Evolutionary conservation across 495 filamentous ascomycete species (phyloP).

Genomic region (Talaromyces wortmannii): DNA sequence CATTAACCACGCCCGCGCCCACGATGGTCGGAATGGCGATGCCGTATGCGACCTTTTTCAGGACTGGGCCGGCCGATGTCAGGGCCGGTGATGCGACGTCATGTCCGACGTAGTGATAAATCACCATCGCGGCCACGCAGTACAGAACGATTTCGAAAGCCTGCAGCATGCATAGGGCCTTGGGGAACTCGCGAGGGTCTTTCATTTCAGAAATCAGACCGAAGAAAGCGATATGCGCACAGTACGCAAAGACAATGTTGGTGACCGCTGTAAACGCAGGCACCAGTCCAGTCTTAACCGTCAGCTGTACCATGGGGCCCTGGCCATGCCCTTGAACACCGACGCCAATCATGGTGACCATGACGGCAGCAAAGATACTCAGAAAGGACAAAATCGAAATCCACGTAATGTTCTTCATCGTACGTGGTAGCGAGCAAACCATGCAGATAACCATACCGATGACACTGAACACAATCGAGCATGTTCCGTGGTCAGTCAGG

Average conservation of each 20-base stretch:
- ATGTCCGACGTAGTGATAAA: slow-evolving; percentile 66
- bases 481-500: slow-evolving; percentile 57
- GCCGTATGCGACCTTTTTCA: slow-evolving; percentile 73
- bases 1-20: slow-evolving; percentile 66
- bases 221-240: slow-evolving; percentile 69
- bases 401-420: slow-evolving; percentile 51
- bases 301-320: neutral
- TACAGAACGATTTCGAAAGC: slow-evolving; percentile 62
- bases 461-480: slow-evolving; percentile 62
- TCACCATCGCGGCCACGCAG: slow-evolving; percentile 56
- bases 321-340: slow-evolving; percentile 29
- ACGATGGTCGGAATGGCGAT: slow-evolving; percentile 70
- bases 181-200: slow-evolving; percentile 56
- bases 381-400: slow-evolving; percentile 58
- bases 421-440: slow-evolving; percentile 56
- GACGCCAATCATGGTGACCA: slow-evolving; percentile 64
- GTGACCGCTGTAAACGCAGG: slow-evolving; percentile 37
- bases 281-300: slow-evolving; percentile 33
- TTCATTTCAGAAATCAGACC: slow-evolving; percentile 74
- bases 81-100: slow-evolving; percentile 65
- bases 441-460: slow-evolving; percentile 58
- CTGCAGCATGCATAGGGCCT: slow-evolving; percentile 60
- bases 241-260: slow-evolving; percentile 48
- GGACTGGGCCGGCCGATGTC: slow-evolving; percentile 50
- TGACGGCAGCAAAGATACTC: slow-evolving; percentile 61